A percentile compares a stretch with the other conserved stretches of the same genome.
These are phyloP conservation scores for Vigna mungo DNA, from an alignment of 306 rosid species.

Conservation along the genomic window DNA sequence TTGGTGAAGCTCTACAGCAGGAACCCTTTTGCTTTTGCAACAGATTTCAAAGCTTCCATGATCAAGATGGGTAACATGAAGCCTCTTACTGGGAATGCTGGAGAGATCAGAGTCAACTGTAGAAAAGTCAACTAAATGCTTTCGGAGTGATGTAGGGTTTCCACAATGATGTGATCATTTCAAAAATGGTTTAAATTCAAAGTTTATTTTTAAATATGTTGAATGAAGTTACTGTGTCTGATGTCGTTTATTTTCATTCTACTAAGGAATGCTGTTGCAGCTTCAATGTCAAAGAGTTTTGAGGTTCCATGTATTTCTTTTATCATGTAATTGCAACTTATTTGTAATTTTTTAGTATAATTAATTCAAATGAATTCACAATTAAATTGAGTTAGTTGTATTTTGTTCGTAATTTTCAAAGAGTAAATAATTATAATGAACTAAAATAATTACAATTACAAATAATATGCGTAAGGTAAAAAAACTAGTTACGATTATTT, in stretches of 20 bases:
- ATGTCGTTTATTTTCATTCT: neutral
- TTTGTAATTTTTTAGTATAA: too few species aligned
- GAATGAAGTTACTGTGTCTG: neutral
- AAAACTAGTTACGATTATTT: too few species aligned
- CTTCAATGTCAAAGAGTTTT: neutral
- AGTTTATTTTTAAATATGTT: neutral
- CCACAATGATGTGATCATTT: neutral
- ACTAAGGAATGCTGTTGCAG: neutral
- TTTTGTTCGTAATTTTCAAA: too few species aligned
- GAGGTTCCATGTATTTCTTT: neutral
- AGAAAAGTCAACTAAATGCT: constrained; percentile 38
- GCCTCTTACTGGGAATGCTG: constrained; percentile 22
- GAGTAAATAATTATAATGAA: too few species aligned
- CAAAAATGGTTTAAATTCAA: neutral
- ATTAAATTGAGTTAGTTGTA: too few species aligned
- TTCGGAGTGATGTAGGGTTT: constrained; percentile 7
- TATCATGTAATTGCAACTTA: neutral
- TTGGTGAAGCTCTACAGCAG: constrained; percentile 42
- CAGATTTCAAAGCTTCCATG: constrained; percentile 48
- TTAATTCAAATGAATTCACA: neutral
- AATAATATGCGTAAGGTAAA: too few species aligned
- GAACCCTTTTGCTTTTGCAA: constrained; percentile 36
- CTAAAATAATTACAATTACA: too few species aligned
- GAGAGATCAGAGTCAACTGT: constrained; percentile 52
- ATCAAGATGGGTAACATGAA: constrained; percentile 53